Percentiles rank a stretch among this genome's conserved stretches.
Conservation (phyloP, 2,329 filamentous ascomycete genomes). For the Arthrobotrys entomopaga region DNA sequence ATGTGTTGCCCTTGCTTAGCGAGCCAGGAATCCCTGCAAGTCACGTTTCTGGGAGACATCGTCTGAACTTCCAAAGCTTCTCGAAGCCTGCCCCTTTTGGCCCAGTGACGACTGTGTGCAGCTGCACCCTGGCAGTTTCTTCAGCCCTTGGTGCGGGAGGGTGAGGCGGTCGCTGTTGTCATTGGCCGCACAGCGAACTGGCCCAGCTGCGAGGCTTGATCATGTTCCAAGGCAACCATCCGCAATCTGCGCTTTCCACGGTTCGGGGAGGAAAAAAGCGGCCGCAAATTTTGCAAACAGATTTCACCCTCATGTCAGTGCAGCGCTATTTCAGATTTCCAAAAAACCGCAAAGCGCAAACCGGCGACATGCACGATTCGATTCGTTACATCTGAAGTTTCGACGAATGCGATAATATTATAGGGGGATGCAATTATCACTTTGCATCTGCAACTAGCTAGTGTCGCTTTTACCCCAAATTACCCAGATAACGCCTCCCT, state of each 20-base stretch:
- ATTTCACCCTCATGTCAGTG: not conserved
- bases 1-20: slow-evolving; percentile 49
- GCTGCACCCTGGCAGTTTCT: slow-evolving; percentile 34
- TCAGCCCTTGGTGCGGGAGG: slow-evolving; percentile 25
- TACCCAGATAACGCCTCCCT: slow-evolving; percentile 27
- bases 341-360: slow-evolving; percentile 8
- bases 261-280: slow-evolving; percentile 3
- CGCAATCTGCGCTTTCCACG: slow-evolving; percentile 9
- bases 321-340: not conserved
- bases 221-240: slow-evolving; percentile 48
- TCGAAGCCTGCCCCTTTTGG: slow-evolving; percentile 45
- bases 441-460: slow-evolving; percentile 27
- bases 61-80: slow-evolving; percentile 40
- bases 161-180: slow-evolving; percentile 27
- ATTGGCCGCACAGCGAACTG: slow-evolving; percentile 31
- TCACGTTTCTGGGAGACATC: slow-evolving; percentile 37
- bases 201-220: slow-evolving; percentile 31
- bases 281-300: slow-evolving; percentile 14
- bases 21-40: slow-evolving; percentile 42
- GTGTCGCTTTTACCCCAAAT: slow-evolving; percentile 41
- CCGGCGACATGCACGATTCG: slow-evolving; percentile 14
- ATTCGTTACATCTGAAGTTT: slow-evolving; percentile 3
- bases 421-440: too few relatives aligned
- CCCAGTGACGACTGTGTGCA: slow-evolving; percentile 37
- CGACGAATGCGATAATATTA: slow-evolving; percentile 15